These are phyloP conservation scores for Microglena sp. DNA, from an alignment of 139 green algal genomes.

Conservation along the genomic window DNA sequence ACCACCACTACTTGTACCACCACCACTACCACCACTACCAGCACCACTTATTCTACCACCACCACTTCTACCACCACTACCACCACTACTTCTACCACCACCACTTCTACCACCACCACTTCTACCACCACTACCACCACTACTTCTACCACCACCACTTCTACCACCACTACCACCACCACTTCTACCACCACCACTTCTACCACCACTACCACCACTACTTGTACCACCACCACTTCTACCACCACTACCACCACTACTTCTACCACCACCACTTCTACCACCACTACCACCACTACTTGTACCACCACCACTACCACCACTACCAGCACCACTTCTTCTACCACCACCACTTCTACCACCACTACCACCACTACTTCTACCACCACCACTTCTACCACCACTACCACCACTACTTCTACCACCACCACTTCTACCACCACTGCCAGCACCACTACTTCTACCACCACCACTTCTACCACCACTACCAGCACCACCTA, in stretches of 20 bases:
- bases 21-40: background rate
- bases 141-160: background rate
- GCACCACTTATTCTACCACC: background rate
- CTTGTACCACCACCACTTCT: background rate
- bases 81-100: background rate
- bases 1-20: background rate
- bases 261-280: background rate
- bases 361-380: background rate
- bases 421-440: background rate
- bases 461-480: background rate
- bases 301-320: background rate
- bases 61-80: background rate
- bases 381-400: background rate
- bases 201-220: background rate
- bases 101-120: background rate
- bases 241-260: background rate
- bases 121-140: background rate
- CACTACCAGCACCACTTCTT: background rate
- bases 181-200: background rate
- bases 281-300: background rate
- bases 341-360: slow-evolving; percentile 3
- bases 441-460: slow-evolving; percentile 8
- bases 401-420: background rate
- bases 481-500: background rate
- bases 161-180: too few species aligned